phyloP scores from a whole-genome alignment of 2,329 filamentous ascomycete genomes.

The Microdochium paspali region DNA sequence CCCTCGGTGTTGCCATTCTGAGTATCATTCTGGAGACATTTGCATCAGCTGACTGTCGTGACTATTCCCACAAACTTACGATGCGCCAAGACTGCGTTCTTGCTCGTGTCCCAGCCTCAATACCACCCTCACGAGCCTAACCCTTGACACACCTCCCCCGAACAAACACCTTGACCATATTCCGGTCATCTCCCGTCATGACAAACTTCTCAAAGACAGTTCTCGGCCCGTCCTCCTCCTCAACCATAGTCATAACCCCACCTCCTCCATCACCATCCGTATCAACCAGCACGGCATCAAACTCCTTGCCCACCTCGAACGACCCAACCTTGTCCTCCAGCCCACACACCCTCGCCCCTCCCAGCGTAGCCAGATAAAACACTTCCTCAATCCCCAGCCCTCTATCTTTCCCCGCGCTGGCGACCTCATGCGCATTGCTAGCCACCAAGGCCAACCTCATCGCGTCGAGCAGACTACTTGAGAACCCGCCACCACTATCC shows the following conservation, averaged over 20 bases:
- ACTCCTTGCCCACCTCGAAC: constrained; percentile 50
- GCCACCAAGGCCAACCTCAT: constrained; percentile 50
- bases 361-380: constrained; percentile 52
- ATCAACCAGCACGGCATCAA: constrained; percentile 47
- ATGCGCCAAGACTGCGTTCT: no score
- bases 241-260: constrained; percentile 41
- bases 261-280: constrained; percentile 11
- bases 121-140: background rate
- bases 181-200: constrained; percentile 57
- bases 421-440: constrained; percentile 35
- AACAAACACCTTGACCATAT: constrained; percentile 47
- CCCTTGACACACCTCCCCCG: constrained; percentile 26
- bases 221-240: constrained; percentile 34
- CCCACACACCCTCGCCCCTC: constrained; percentile 49
- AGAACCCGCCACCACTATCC: constrained; percentile 54
- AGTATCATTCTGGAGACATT: no score
- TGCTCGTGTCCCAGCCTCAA: no score
- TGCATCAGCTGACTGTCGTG: no score
- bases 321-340: constrained; percentile 43
- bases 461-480: constrained; percentile 46
- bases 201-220: constrained; percentile 53
- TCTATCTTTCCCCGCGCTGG: constrained; percentile 28
- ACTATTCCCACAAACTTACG: no score
- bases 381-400: constrained; percentile 39
- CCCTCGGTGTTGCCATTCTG: no score